Base-by-base conservation (phyloP, 495 filamentous ascomycete species). In the Neurospora sp. region DNA sequence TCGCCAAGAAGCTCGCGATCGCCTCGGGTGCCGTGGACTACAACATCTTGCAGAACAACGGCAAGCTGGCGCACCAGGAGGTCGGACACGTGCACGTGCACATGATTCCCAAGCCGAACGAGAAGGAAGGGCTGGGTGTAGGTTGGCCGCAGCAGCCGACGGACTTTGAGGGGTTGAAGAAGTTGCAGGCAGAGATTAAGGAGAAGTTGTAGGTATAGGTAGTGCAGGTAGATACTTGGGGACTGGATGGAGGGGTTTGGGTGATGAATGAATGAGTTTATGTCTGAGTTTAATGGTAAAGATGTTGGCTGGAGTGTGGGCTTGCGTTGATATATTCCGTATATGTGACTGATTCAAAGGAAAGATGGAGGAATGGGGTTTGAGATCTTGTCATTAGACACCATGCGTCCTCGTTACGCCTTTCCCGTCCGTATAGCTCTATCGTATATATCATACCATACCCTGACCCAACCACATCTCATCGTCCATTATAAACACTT, bases 1-100 rank as follows among this genome's bases (percentile, higher is more conserved):
- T 97, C 39, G 91, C 91, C 41, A 97, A 97, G 87, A 94, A 90
- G 78, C 88, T 99, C 35, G 95, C 90, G 69, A 77, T 81, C n/a
- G 94, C 93, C 35, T 88, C 87, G 14, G 92, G 92, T 8, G 91
- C 93, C 20, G 82, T 83, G 39, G 87, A 98, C 78, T 99, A 91
- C 86, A 99, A 99, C 79, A 86, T 99, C 71, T 83, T 99, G 74
- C 96, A 99, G 86, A 99, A 99, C 84, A 99, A 99, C 79, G 96
- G 96, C 37, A 84, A 88, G 27, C 86, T 92, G 79, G 96, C 96
- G n/a, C 96, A 99, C 84, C 96, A 99, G 83, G 85, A 90, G 71
- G 96, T 99, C 74, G 92, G 92, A 75, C 96, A 99, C 84, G 96
- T 96, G 83, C 74, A 75, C 75, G 75, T 70, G 73, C 70, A 39